A percentile compares a stretch with the other conserved stretches of the same genome.
These are phyloP conservation scores for Jimgerdemannia lactiflua DNA, from an alignment of 192 early-diverging fungal genomes.

Conservation along the genomic window DNA sequence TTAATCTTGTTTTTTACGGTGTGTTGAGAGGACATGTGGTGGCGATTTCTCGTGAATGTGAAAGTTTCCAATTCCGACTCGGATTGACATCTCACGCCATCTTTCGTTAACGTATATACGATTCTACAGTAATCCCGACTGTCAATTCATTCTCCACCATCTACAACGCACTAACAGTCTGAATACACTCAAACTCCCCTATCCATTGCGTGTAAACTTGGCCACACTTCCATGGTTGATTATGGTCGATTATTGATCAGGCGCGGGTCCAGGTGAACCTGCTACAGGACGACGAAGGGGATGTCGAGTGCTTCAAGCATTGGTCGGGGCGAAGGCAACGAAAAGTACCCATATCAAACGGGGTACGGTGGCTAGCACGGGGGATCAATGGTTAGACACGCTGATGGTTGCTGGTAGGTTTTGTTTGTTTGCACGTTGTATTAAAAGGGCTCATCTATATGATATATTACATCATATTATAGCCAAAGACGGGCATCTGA, in stretches of 20 bases:
- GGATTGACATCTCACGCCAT: no score
- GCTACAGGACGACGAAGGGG: slow-evolving; percentile 72
- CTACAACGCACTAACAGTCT: no score
- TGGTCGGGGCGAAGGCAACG: slow-evolving; percentile 40
- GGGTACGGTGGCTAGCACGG: no score
- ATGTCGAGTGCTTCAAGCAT: slow-evolving; percentile 44
- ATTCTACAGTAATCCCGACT: no score
- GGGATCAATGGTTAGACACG: slow-evolving; percentile 55
- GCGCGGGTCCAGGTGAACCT: slow-evolving; percentile 51
- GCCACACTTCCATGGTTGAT: slow-evolving; percentile 40
- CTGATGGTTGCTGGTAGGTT: slow-evolving; percentile 56
- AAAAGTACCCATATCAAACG: no score
- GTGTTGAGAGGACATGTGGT: slow-evolving; percentile 48
- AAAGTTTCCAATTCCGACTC: no score
- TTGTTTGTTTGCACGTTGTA: no score
- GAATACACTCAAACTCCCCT: slow-evolving; percentile 37
- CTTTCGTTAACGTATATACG: no score
- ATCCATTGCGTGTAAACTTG: slow-evolving; percentile 47
- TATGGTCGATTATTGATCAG: slow-evolving; percentile 56
- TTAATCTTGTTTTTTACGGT: slow-evolving; percentile 61
- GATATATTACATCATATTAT: no score
- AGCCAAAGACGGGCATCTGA: slow-evolving; percentile 59
- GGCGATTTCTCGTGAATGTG: slow-evolving; percentile 20
- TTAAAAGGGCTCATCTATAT: no score
- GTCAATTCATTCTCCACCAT: no score